Evolutionary conservation across 2,329 filamentous ascomycete genomes (phyloP).

Genomic region (Beauveria pseudobassiana): DNA sequence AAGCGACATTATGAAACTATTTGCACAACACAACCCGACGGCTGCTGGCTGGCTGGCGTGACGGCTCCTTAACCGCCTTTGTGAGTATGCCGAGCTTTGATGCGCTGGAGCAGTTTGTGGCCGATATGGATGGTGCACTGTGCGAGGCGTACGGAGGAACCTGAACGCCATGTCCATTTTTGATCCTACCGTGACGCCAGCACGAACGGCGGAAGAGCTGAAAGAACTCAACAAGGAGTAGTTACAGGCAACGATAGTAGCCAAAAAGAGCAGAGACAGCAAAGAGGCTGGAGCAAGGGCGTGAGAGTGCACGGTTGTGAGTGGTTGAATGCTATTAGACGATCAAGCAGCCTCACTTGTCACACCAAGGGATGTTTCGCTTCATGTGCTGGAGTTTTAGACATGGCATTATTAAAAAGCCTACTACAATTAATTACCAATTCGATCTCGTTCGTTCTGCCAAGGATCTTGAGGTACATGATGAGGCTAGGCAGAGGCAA

Average conservation of each 20-base stretch:
- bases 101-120: background rate
- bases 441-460: background rate
- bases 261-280: background rate
- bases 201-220: conserved; percentile 1
- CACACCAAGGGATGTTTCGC: background rate
- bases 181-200: background rate
- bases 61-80: background rate
- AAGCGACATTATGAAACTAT: background rate
- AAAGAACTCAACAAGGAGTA: background rate
- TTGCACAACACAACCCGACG: background rate
- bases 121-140: background rate
- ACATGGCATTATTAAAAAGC: background rate
- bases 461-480: no score
- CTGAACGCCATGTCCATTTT: background rate
- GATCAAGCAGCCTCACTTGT: background rate
- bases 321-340: background rate
- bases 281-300: background rate
- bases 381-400: background rate
- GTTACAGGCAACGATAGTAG: background rate
- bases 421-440: background rate
- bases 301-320: background rate
- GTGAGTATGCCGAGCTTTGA: background rate
- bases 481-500: no score
- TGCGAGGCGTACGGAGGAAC: background rate
- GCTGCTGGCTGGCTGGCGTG: background rate